phyloP scores from a whole-genome alignment of 2,329 filamentous ascomycete genomes.

The Verticillium longisporum region DNA sequence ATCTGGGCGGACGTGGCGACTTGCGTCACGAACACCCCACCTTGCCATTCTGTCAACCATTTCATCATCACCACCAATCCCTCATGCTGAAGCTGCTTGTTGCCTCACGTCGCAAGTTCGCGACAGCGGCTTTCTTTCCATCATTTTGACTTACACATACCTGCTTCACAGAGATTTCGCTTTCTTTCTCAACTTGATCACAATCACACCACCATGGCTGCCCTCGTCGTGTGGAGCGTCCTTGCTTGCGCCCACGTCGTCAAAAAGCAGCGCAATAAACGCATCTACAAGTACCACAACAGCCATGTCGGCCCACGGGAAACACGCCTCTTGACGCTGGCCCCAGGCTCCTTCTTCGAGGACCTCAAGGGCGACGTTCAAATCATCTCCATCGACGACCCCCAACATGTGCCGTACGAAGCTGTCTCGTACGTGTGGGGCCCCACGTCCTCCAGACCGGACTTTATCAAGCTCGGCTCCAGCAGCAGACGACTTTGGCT shows the following conservation, averaged over 20 bases:
- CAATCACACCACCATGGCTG: not conserved
- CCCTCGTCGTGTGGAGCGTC: not conserved
- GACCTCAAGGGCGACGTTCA: slow-evolving; percentile 1
- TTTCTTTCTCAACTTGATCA: not conserved
- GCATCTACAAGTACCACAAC: not conserved
- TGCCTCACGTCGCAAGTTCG: not conserved
- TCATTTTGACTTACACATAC: not conserved
- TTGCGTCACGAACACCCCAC: not conserved
- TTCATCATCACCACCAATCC: not conserved
- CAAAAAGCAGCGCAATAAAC: not conserved
- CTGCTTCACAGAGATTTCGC: not conserved
- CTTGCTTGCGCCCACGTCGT: not conserved
- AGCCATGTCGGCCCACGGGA: not conserved
- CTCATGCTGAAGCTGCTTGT: not conserved
- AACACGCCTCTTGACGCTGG: not conserved
- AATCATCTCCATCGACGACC: slow-evolving; percentile 2
- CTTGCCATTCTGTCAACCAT: not conserved
- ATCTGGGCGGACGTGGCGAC: not conserved
- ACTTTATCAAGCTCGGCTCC: not conserved
- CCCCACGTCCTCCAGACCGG: not conserved
- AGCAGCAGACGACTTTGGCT: not conserved
- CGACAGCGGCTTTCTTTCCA: not conserved
- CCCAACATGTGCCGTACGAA: slow-evolving; percentile 7
- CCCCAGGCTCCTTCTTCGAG: not conserved
- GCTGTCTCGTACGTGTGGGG: slow-evolving; percentile 12